Evolutionary conservation across 23 red algal species (phyloP), one percentile per base, ranked within the genome.

Genomic region (Chondrus crispus): DNA sequence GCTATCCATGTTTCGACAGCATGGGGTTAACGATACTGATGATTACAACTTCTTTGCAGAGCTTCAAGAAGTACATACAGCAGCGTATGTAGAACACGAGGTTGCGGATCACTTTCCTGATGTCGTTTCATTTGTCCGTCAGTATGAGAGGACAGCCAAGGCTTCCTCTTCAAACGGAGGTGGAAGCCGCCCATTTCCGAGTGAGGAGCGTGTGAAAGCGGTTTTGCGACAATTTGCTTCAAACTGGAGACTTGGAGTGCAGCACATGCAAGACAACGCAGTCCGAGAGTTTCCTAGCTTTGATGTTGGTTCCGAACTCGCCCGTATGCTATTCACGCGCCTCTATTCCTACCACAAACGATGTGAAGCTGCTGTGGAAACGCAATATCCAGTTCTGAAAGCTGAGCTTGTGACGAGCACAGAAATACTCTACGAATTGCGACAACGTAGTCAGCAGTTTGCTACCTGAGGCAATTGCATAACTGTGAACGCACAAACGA

Each of bases 101-200:
- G 74, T 98, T 52, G 91, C 92, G 50, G 96, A 98, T 63, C 96
- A 98, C 62, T 98, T 98, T 81, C 87, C 96, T 37, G 96, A 98
- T 80, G 41, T 95, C 19, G 82, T 98, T 32, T 48, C 46, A 16
- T 91, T 98, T 54, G 92, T 94, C 20, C 84, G 89, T 26, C 68
- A 91, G 28, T 90, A 70, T n/a, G 85, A 94, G 74, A 74, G 81
- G 3, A 22, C 55, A 12, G 54, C 29, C 38, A 88, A 49, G 20
- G 64, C 46, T 3, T 62, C 52, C 10, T 35, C 82, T 5, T 36
- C 71, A 39, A 14, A 43, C 2, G 68, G 22, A 22, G 58, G 36
- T 9, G 70, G 42, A 13, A 43, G 52, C 39, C 40, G 62, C 32
- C 63, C 3, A 50, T 26, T 39, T 41, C 29, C 51, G 22, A 30